Percentiles rank a stretch among this genome's conserved stretches.
Evolutionary conservation across 2,329 filamentous ascomycete species (phyloP).

Genomic region (Exophiala mesophila): DNA sequence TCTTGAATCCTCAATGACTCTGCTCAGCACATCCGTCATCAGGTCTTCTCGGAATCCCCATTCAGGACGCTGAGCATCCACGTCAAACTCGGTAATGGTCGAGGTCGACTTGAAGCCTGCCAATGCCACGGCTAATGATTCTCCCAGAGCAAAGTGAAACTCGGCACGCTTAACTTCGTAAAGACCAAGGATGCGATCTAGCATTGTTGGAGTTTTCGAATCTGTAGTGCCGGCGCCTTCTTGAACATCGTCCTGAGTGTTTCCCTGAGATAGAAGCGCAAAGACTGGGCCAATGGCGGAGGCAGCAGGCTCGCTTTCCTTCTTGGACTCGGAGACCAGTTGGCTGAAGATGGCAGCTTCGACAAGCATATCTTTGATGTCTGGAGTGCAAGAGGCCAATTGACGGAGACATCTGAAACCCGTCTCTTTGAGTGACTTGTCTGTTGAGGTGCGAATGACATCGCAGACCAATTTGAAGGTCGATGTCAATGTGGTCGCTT

Average conservation of each 20-base stretch:
- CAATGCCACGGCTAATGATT: slow-evolving; percentile 73
- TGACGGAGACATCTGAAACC: slow-evolving; percentile 56
- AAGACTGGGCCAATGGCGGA: slow-evolving; percentile 68
- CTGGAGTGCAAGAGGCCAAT: slow-evolving; percentile 52
- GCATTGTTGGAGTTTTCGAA: slow-evolving; percentile 41
- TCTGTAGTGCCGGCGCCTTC: no score
- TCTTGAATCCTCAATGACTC: slow-evolving; percentile 70
- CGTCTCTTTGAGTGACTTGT: slow-evolving; percentile 54
- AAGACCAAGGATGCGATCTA: slow-evolving; percentile 66
- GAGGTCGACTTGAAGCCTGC: slow-evolving; percentile 80
- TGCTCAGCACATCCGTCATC: slow-evolving; percentile 59
- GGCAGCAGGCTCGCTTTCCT: slow-evolving; percentile 77
- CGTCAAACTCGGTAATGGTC: slow-evolving; percentile 68
- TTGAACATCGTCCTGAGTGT: slow-evolving; percentile 30
- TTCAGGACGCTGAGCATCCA: slow-evolving; percentile 53
- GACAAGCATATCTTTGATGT: slow-evolving; percentile 25
- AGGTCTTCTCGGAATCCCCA: slow-evolving; percentile 33
- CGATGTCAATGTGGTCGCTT: slow-evolving; percentile 62
- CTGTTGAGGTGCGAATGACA: slow-evolving; percentile 51
- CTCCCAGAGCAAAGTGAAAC: slow-evolving; percentile 84
- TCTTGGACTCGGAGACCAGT: slow-evolving; percentile 65
- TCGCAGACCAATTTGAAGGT: slow-evolving; percentile 38
- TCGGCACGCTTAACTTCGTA: slow-evolving; percentile 83
- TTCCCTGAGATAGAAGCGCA: slow-evolving; percentile 39
- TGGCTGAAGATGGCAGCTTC: slow-evolving; percentile 54